Evolutionary conservation across 192 early-diverging fungal species (phyloP), one percentile per base, ranked within the genome.

Genomic region (Coemansia sp.): DNA sequence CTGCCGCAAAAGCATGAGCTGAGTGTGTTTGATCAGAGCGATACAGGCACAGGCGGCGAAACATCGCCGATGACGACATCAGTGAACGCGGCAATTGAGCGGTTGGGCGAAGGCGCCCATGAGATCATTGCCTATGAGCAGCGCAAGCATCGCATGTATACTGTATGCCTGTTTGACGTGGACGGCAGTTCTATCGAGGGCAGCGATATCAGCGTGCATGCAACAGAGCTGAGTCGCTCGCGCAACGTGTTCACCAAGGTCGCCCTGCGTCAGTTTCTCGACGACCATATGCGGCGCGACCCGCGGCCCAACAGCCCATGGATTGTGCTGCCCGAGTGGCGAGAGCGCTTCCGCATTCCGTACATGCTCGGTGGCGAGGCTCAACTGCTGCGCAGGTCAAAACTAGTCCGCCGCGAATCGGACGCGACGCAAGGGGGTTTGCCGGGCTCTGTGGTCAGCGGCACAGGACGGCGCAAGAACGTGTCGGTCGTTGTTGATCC

Each of bases 221-320:
- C 77, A 2, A 60, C 60, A 0, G 77, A 80, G 59, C 72, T 80
- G 19, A 65, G 77, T 19, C 50, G 77, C 6, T 80, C 77, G 52
- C 65, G 77, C n/a, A 80, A 74, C 12, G 72, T 74, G 22, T 80
- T 80, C 29, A 80, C 77, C 9, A 80, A 80, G 38, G 77, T 80
- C 2, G 77, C 72, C 0, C 19, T 80, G 25, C 65, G 77, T 11
- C 77, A 80, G 62, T 80, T 80, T 58, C 52, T 80, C 17, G 67
- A 74, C 50, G 72, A 70, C 3, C 69, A 73, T n/a, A 74, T 73
- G 68, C 53, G 48, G 15, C 67, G 72, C 24, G 65, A 68, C 25
- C 38, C 72, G 19, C n/a, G 77, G 3, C 64, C 72, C 27, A 64
- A 62, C 27, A 65, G 72, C n/a, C 77, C 70, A 14, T 80, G 77